These are phyloP conservation scores for Fusarium albosuccineum DNA, from an alignment of 2,329 filamentous ascomycete species.

Conservation along the genomic window DNA sequence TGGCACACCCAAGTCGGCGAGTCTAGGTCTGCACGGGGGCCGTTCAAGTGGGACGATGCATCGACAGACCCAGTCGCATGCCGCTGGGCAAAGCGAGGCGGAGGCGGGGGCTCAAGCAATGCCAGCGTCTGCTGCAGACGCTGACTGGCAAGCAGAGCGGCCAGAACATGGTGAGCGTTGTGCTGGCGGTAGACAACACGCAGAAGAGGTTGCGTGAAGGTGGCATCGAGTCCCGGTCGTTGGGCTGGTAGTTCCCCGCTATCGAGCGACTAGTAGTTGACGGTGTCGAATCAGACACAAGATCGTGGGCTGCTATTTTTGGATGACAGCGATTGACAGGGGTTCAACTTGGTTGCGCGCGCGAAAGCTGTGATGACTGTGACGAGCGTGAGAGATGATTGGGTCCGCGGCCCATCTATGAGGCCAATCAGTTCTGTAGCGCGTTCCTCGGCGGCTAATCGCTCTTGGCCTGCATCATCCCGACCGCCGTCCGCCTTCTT, in stretches of 20 bases:
- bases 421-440: slow-evolving; percentile 37
- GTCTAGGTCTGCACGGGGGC: slow-evolving; percentile 24
- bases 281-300: slow-evolving; percentile 50
- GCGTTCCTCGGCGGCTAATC: slow-evolving; percentile 46
- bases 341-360: slow-evolving; percentile 52
- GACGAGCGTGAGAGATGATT: slow-evolving; percentile 44
- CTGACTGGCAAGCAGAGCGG: slow-evolving; percentile 43
- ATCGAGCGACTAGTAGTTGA: slow-evolving; percentile 36
- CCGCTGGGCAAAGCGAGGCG: slow-evolving; percentile 24
- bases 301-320: slow-evolving; percentile 52
- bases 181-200: slow-evolving; percentile 38
- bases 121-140: slow-evolving; percentile 35
- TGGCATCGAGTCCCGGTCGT: slow-evolving; percentile 40
- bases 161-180: slow-evolving; percentile 35
- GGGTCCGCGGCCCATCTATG: slow-evolving; percentile 30
- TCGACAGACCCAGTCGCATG: slow-evolving; percentile 32
- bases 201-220: slow-evolving; percentile 38
- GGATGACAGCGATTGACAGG: slow-evolving; percentile 45
- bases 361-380: slow-evolving; percentile 49
- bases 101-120: slow-evolving; percentile 28
- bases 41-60: slow-evolving; percentile 42
- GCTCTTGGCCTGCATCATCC: slow-evolving; percentile 35
- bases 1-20: slow-evolving; percentile 39
- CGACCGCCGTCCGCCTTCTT: slow-evolving; percentile 2
- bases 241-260: slow-evolving; percentile 38